A percentile compares a stretch with the other conserved stretches of the same genome.
Conservation (phyloP, 2,329 filamentous ascomycete genomes). For the Sclerotinia borealis region DNA sequence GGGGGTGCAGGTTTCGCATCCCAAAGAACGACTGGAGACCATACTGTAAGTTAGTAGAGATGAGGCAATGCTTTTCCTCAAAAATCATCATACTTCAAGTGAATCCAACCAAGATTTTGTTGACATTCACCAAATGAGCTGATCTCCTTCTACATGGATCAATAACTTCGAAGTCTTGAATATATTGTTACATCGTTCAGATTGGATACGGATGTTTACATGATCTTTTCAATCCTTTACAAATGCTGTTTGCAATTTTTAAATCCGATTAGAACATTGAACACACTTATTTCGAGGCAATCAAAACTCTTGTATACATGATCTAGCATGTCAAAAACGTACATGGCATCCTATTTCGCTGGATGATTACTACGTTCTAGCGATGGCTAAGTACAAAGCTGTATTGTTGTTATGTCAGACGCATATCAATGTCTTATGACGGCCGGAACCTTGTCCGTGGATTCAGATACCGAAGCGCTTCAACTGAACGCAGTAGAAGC, state of each 20-base stretch:
- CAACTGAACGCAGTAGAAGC: not conserved
- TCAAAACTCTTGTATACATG: not conserved
- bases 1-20: slow-evolving; percentile 79
- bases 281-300: not conserved
- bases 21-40: slow-evolving; percentile 58
- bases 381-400: not conserved
- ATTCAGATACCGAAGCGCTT: not conserved
- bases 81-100: not conserved
- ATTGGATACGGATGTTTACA: not conserved
- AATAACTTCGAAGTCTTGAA: not conserved
- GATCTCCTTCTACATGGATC: not conserved
- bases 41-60: slow-evolving; percentile 24
- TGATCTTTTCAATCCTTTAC: not conserved
- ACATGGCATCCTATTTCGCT: not conserved
- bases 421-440: not conserved
- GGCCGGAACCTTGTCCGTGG: not conserved
- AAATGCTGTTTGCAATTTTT: not conserved
- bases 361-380: not conserved
- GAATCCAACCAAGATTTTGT: not conserved
- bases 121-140: not conserved
- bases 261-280: not conserved
- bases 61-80: not conserved
- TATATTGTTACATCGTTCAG: not conserved
- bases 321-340: not conserved
- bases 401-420: not conserved